A percentile compares a stretch with the other conserved stretches of the same genome.
Evolutionary conservation across 2,329 filamentous ascomycete species (phyloP).

Genomic region (Dichotomopilus funicola): DNA sequence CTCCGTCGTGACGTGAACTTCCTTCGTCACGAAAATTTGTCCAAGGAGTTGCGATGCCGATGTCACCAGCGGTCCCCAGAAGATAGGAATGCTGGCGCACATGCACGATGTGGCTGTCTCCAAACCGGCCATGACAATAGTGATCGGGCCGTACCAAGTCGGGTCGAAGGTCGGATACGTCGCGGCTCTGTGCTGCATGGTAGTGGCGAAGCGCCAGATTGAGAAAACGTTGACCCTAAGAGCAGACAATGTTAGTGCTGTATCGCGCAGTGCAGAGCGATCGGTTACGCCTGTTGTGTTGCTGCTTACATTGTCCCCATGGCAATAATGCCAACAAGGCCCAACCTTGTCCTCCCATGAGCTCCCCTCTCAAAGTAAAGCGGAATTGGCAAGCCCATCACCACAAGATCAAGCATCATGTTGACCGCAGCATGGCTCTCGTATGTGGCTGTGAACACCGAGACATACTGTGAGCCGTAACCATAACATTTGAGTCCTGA

Average conservation of each 20-base stretch:
- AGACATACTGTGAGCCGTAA: constrained; percentile 26
- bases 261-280: too few relatives aligned
- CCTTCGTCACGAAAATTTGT: constrained; percentile 16
- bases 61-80: constrained; percentile 11
- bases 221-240: constrained; percentile 24
- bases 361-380: constrained; percentile 27
- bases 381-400: constrained; percentile 30
- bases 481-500: constrained; percentile 25
- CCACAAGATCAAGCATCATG: constrained; percentile 29
- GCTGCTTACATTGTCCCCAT: constrained; percentile 26
- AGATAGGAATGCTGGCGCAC: constrained; percentile 17
- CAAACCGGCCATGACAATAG: constrained; percentile 19
- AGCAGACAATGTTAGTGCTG: too few relatives aligned
- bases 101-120: constrained; percentile 17
- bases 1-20: constrained; percentile 11
- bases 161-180: constrained; percentile 30
- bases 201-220: constrained; percentile 28
- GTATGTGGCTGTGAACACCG: constrained; percentile 28
- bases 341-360: constrained; percentile 21
- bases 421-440: constrained; percentile 30
- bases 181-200: constrained; percentile 27
- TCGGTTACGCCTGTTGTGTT: too few relatives aligned
- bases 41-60: constrained; percentile 7
- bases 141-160: constrained; percentile 28
- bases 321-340: constrained; percentile 26